These are phyloP conservation scores for Curvularia eragrostidis DNA, from an alignment of 2,329 filamentous ascomycete genomes.

Conservation along the genomic window DNA sequence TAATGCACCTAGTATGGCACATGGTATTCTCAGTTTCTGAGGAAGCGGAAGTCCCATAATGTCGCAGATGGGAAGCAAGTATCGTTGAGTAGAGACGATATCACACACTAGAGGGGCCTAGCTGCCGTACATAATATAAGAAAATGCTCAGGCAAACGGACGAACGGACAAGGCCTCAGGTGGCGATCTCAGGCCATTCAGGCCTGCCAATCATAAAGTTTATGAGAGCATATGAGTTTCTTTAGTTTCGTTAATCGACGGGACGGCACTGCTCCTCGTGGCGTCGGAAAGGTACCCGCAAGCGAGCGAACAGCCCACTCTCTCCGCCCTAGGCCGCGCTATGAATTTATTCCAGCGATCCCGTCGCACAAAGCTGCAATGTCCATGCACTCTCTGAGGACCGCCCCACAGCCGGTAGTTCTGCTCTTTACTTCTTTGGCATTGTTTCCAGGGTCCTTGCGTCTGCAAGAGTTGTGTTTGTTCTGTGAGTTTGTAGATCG, in stretches of 20 bases:
- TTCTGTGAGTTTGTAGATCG: neutral
- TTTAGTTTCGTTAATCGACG: neutral
- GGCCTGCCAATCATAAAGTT: neutral
- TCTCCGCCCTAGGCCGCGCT: neutral
- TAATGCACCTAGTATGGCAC: slow-evolving; percentile 16
- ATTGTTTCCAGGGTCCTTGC: neutral
- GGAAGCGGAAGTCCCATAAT: slow-evolving; percentile 17
- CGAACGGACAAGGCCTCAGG: neutral
- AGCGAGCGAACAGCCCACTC: neutral
- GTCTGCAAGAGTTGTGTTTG: neutral
- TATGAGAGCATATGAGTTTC: neutral
- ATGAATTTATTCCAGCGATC: neutral
- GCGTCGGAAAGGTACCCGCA: neutral
- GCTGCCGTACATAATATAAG: neutral
- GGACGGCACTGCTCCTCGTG: neutral
- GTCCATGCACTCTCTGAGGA: neutral
- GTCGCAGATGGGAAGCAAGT: neutral
- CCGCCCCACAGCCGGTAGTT: neutral
- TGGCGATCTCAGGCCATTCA: neutral
- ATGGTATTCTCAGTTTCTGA: slow-evolving; percentile 11
- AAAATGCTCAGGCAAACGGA: neutral
- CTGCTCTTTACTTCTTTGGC: neutral
- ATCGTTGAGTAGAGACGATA: neutral
- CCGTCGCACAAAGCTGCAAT: neutral
- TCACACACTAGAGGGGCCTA: neutral